Percentiles rank a stretch among this genome's conserved stretches.
Evolutionary conservation across 352 stramenopile species (phyloP).

Genomic region (Globisporangium solare): DNA sequence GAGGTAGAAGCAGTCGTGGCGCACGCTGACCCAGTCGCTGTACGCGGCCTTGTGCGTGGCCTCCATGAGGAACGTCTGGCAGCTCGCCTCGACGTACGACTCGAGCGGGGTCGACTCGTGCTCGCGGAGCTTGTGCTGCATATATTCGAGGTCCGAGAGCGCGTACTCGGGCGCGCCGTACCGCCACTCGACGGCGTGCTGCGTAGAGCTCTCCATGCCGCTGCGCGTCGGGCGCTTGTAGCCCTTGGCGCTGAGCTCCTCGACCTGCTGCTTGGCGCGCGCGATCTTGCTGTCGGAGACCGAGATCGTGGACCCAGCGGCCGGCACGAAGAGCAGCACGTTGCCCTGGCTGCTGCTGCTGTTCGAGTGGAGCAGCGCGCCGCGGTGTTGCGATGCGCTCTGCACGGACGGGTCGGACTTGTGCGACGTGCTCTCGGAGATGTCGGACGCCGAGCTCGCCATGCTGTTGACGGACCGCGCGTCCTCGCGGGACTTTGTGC

Average conservation of each 20-base stretch:
- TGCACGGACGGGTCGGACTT: conserved; percentile 22
- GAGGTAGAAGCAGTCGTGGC: conserved; percentile 53
- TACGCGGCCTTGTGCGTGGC: conserved; percentile 63
- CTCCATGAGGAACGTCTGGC: conserved; percentile 80
- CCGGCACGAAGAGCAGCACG: conserved; percentile 68
- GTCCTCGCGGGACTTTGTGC: conserved; percentile 18
- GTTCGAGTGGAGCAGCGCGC: conserved; percentile 20
- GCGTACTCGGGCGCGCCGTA: conserved; percentile 68
- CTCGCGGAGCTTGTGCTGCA: conserved; percentile 51
- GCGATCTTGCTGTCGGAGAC: conserved; percentile 57
- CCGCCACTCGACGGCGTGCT: conserved; percentile 34
- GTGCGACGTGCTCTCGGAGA: background rate
- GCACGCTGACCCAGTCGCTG: conserved; percentile 57
- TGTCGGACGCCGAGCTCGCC: conserved; percentile 21
- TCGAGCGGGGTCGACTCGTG: conserved; percentile 53
- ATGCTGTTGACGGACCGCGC: conserved; percentile 15
- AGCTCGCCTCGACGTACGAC: conserved; percentile 68
- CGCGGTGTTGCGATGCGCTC: conserved; percentile 6
- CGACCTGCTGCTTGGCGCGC: conserved; percentile 54
- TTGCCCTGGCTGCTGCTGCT: conserved; percentile 40
- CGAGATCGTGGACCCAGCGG: conserved; percentile 59
- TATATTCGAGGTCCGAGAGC: conserved; percentile 73
- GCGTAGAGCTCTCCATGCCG: conserved; percentile 17
- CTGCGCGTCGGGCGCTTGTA: conserved; percentile 53
- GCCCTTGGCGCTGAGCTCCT: conserved; percentile 40